Percentiles rank a stretch among this genome's conserved stretches.
phyloP scores from a whole-genome alignment of 495 filamentous ascomycete genomes.

The Penicillium lividum region DNA sequence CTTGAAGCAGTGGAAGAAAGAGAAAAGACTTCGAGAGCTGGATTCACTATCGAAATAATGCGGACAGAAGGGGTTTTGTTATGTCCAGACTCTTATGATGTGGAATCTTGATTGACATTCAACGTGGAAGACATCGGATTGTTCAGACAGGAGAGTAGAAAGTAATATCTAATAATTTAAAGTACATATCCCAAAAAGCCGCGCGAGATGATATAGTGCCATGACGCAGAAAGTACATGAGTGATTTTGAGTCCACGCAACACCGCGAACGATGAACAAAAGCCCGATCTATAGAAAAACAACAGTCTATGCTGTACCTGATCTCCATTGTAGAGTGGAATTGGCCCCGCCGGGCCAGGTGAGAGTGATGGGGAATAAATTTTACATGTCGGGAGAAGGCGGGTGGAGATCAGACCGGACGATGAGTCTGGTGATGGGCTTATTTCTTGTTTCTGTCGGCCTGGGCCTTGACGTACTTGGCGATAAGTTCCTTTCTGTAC shows the following conservation, averaged over 20 bases:
- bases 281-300: slow-evolving; percentile 5
- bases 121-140: slow-evolving; percentile 16
- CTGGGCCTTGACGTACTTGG: slow-evolving; percentile 83
- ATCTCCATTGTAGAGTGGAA: slow-evolving; percentile 8
- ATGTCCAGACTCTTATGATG: no score
- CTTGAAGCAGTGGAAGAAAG: slow-evolving; percentile 19
- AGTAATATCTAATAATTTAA: slow-evolving; percentile 27
- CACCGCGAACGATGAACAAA: slow-evolving; percentile 1
- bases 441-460: slow-evolving; percentile 72
- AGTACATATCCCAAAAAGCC: slow-evolving; percentile 29
- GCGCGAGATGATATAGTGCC: slow-evolving; percentile 26
- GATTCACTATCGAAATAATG: not conserved
- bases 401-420: not conserved
- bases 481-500: slow-evolving; percentile 78
- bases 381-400: slow-evolving; percentile 17
- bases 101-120: not conserved
- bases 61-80: no score
- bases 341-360: slow-evolving; percentile 10
- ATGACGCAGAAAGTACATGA: slow-evolving; percentile 26
- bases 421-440: slow-evolving; percentile 14
- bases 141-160: slow-evolving; percentile 36
- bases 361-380: slow-evolving; percentile 13
- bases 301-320: slow-evolving; percentile 9
- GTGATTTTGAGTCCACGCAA: slow-evolving; percentile 14
- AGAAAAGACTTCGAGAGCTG: slow-evolving; percentile 8